Percentiles rank a stretch among this genome's conserved stretches.
phyloP scores from a whole-genome alignment of 2,329 filamentous ascomycete species.

The Aspergillus eucalypticola region DNA sequence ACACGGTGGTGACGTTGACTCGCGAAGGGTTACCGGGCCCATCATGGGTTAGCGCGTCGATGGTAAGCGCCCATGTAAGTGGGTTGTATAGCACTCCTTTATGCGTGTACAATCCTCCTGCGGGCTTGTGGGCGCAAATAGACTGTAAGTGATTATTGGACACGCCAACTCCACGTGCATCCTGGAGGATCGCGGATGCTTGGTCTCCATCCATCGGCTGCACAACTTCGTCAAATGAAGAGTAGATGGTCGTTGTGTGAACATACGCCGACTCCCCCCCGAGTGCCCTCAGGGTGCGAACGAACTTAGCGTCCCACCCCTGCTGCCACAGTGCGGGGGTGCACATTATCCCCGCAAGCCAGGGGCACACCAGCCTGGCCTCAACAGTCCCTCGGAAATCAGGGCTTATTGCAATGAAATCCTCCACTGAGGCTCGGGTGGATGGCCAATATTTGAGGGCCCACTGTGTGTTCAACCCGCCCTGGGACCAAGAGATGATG shows the following conservation, averaged over 20 bases:
- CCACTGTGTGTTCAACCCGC: slow-evolving; percentile 58
- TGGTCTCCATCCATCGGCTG: slow-evolving; percentile 50
- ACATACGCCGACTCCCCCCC: slow-evolving; percentile 57
- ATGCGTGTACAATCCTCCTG: slow-evolving; percentile 52
- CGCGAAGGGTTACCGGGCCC: slow-evolving; percentile 47
- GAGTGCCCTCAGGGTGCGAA: slow-evolving; percentile 40
- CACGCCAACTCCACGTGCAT: slow-evolving; percentile 49
- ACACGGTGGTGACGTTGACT: slow-evolving; percentile 45
- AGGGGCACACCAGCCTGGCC: slow-evolving; percentile 35
- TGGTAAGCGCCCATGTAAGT: slow-evolving; percentile 42
- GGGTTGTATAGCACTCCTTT: slow-evolving; percentile 55
- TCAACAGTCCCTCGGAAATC: slow-evolving; percentile 55
- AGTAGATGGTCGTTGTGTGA: slow-evolving; percentile 57
- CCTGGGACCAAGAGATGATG: slow-evolving; percentile 59
- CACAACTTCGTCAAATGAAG: slow-evolving; percentile 54
- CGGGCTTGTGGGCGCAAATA: slow-evolving; percentile 40
- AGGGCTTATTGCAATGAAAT: slow-evolving; percentile 55
- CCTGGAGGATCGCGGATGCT: slow-evolving; percentile 49
- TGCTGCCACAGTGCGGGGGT: slow-evolving; percentile 50
- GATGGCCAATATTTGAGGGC: slow-evolving; percentile 60
- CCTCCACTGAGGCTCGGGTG: slow-evolving; percentile 46
- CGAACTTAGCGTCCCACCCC: slow-evolving; percentile 17
- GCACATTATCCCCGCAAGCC: slow-evolving; percentile 26
- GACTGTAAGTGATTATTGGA: slow-evolving; percentile 54
- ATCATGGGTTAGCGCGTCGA: slow-evolving; percentile 52